A percentile compares a stretch with the other conserved stretches of the same genome.
Evolutionary conservation across 2,329 filamentous ascomycete genomes (phyloP).

Genomic region (Fusarium pseudonygamai): DNA sequence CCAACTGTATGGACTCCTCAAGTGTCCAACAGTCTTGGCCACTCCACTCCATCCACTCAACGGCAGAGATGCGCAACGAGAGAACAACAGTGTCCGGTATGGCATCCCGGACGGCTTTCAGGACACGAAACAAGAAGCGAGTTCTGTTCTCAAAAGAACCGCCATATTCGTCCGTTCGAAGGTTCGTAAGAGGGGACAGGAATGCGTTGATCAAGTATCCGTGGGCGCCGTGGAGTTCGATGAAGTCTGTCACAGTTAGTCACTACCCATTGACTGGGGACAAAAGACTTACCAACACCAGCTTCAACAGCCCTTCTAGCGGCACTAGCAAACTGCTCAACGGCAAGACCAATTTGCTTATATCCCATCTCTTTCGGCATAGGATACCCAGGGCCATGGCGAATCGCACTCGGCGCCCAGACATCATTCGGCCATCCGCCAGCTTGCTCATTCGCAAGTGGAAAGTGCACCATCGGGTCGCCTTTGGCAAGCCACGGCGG

Average conservation of each 20-base stretch:
- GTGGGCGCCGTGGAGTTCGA: background rate
- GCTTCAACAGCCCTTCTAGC: background rate
- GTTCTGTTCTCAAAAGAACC: slow-evolving; percentile 71
- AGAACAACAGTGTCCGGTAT: slow-evolving; percentile 66
- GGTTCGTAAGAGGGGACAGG: background rate
- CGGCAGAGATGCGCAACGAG: slow-evolving; percentile 66
- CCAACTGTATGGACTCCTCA: slow-evolving; percentile 57
- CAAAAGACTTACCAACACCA: background rate
- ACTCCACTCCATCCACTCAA: slow-evolving; percentile 67
- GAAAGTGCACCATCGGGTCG: background rate
- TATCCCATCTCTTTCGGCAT: background rate
- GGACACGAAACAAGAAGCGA: slow-evolving; percentile 64
- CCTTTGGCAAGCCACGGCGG: background rate
- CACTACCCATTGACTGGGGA: fast-evolving
- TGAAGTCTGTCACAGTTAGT: background rate
- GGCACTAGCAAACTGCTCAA: background rate
- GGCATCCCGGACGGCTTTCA: slow-evolving; percentile 59
- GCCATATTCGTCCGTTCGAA: slow-evolving; percentile 71
- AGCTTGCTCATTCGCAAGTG: background rate
- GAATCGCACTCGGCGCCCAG: background rate
- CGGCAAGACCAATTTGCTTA: background rate
- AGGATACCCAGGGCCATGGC: background rate
- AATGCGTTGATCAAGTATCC: background rate
- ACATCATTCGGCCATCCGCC: background rate
- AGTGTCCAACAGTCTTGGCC: slow-evolving; percentile 69